phyloP scores from a whole-genome alignment of 352 stramenopile genomes.

The Pythium coloratum region DNA sequence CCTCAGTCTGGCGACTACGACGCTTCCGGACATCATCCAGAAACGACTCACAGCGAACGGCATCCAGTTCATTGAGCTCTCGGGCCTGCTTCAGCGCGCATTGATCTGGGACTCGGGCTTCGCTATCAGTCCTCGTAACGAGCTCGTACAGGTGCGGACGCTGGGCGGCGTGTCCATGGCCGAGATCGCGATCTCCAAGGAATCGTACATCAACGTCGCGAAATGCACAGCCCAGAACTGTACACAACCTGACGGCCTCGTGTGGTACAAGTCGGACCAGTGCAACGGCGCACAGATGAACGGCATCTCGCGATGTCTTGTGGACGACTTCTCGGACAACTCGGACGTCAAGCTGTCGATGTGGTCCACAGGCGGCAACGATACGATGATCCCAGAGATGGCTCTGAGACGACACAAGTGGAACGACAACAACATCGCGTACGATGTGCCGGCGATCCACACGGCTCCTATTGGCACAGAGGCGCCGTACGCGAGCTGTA shows the following conservation, averaged over 20 bases:
- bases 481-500: neutral
- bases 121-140: neutral
- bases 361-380: conserved; percentile 17
- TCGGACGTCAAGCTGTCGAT: conserved; percentile 4
- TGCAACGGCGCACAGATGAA: conserved; percentile 19
- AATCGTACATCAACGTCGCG: neutral
- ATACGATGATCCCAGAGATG: conserved; percentile 11
- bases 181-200: conserved; percentile 18
- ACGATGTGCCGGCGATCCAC: conserved; percentile 19
- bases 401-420: conserved; percentile 2
- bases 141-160: conserved; percentile 20
- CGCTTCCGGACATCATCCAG: conserved; percentile 18
- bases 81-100: conserved; percentile 25
- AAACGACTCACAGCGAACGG: conserved; percentile 8
- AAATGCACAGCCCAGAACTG: conserved; percentile 13
- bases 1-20: neutral
- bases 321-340: neutral
- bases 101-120: conserved; percentile 31
- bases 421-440: neutral
- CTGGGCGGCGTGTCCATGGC: conserved; percentile 22
- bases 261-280: conserved; percentile 11
- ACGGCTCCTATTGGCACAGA: neutral
- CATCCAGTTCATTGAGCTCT: conserved; percentile 19
- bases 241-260: conserved; percentile 10
- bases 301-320: conserved; percentile 9